Base-by-base conservation (phyloP, 306 rosid genomes). In the Clitoria ternatea region DNA sequence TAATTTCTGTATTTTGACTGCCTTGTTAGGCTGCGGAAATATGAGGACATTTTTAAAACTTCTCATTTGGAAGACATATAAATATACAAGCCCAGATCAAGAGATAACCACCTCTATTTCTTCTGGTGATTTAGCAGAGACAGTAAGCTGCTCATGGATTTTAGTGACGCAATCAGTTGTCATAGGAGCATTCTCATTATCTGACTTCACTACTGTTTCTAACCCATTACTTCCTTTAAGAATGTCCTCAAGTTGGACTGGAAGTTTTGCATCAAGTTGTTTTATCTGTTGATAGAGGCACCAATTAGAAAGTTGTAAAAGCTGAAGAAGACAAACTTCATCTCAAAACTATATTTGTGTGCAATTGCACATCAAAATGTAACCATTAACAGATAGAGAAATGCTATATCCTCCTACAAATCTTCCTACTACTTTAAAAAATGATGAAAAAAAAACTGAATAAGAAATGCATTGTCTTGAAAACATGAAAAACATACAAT, bases 251-350 rank as follows among this genome's bases (percentile, higher is more conserved):
- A 92, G 66, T 20, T 80, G 61, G 43, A 77, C 26, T 2, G 92
- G 92, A 81, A 84, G 82, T 77, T 87, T 83, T 43, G 59, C 61
- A 56, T 86, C 96, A 43, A 92, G 84, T 72, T 79, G 73, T 55
- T 86, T 82, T 60, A 79, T 79, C 98, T 89, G 89, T 73, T n/a
- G 67, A 76, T 57, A 12, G 60, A 29, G 82, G 66, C 61, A 68
- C 65, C 49, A 36, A 37, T 73, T 76, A 77, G 80, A 82, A 56
- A 73, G 20, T 40, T 57, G 57, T n/a, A 79, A 66, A 66, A 77
- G n/a, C 29, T 42, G 57, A 37, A 50, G 61, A 55, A 29, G 32
- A 72, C 53, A 6, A 33, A 40, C 32, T 59, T 52, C 49, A 69
- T 40, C 63, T 57, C 37, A 56, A 70, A 45, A 27, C 26, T 27